Evolutionary conservation across 768 basidiomycete genomes (phyloP), one percentile per base, ranked within the genome.

Genomic region (Lactifluus subvellereus): DNA sequence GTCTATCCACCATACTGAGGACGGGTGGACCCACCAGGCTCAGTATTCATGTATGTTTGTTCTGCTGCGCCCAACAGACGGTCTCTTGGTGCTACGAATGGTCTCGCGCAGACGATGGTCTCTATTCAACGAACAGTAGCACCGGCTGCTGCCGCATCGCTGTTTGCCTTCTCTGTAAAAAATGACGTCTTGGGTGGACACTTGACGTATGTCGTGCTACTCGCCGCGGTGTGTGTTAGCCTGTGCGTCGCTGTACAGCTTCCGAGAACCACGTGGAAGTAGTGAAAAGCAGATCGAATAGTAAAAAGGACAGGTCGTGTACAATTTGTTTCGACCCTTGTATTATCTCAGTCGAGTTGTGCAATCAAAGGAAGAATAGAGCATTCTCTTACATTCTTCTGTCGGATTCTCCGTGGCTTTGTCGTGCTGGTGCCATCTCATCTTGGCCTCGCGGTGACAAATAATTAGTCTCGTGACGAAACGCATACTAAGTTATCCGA

Each of bases 31-130:
- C 52, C 5, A 8, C 11, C 57, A 88, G 88, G 86, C 33, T 82
- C 85, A 52, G 73, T 88, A 20, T 88, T 87, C 71, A 87, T 89
- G 60, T 87, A 83, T 65, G 84, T 90, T 59, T 78, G 81, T 6
- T 82, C 82, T 6, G 77, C 87, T 8, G 76, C 88, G 0, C 87
- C 88, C 2, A 86, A 85, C 59, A 79, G 78, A 35, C 80, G 82
- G 11, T 82, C 84, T 8, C 77, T 89, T 5, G 88, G 88, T 13
- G 82, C 86, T 2, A 87, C 84, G 20, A 89, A 89, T 64, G 88
- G 88, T 58, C 55, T 75, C 22, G 70, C 72, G 33, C 74, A 80
- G 78, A 69, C 73, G 57, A 60, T 70, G 33, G 72, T 75, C 40
- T 76, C 77, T 35, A 69, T 77, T 61, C 74, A 74, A 70, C 75